phyloP scores from a whole-genome alignment of 1,284 basidiomycete species.

The Apiotrichum brassicae region DNA sequence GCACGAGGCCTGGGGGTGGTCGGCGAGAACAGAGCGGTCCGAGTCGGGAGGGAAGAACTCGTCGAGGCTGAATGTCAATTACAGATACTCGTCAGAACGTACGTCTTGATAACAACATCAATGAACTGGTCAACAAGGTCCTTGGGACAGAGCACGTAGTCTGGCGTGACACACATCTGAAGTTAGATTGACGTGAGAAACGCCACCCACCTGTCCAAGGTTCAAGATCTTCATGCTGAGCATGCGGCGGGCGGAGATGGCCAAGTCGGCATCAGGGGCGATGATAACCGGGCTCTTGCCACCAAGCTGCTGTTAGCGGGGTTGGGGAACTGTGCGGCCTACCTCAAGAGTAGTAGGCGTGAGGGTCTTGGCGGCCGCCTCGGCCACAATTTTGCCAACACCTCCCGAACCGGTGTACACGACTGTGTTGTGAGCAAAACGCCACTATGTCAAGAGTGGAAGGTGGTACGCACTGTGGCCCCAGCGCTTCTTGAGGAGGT shows the following conservation, averaged over 20 bases:
- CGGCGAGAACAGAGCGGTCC: slow-evolving; percentile 48
- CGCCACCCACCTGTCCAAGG: slow-evolving; percentile 56
- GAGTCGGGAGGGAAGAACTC: slow-evolving; percentile 36
- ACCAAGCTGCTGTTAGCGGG: slow-evolving; percentile 52
- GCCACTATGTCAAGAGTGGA: neutral
- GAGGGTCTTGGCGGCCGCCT: slow-evolving; percentile 76
- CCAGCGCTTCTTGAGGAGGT: slow-evolving; percentile 73
- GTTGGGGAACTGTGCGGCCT: neutral
- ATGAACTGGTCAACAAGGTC: slow-evolving; percentile 61
- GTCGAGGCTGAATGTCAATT: slow-evolving; percentile 22
- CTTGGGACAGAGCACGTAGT: slow-evolving; percentile 66
- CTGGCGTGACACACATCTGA: slow-evolving; percentile 50
- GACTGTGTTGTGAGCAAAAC: slow-evolving; percentile 45
- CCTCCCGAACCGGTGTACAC: slow-evolving; percentile 63
- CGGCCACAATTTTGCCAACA: slow-evolving; percentile 70
- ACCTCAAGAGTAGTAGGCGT: slow-evolving; percentile 65
- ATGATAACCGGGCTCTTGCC: slow-evolving; percentile 80
- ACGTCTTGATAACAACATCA: slow-evolving; percentile 56
- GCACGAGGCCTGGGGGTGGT: slow-evolving; percentile 50
- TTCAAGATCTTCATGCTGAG: slow-evolving; percentile 76
- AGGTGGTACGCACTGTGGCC: slow-evolving; percentile 62
- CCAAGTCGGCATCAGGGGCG: slow-evolving; percentile 55
- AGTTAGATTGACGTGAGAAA: slow-evolving; percentile 8
- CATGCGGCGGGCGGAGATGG: slow-evolving; percentile 47
- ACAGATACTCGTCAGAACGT: slow-evolving; percentile 24